Conservation (phyloP, 441 rosid species). For the Erysimum pusillum region DNA sequence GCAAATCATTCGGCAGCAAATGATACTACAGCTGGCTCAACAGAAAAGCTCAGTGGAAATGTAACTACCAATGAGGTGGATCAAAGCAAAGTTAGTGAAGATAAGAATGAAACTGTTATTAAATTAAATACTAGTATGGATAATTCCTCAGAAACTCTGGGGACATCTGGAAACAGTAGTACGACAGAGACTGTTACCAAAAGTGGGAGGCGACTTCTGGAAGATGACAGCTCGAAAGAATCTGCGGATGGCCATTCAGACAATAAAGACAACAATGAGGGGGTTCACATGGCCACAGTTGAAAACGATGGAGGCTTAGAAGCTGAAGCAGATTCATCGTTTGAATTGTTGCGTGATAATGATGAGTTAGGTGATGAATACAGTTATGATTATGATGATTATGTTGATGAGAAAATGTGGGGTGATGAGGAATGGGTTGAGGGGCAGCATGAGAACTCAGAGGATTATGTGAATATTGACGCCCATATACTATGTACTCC, state of each 20-base stretch:
- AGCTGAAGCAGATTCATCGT: conserved; percentile 91
- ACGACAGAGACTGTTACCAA: conserved; percentile 56
- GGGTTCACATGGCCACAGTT: conserved; percentile 70
- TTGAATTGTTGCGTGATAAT: conserved; percentile 88
- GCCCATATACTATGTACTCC: conserved; percentile 95
- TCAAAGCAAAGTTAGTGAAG: conserved; percentile 51
- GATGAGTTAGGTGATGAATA: conserved; percentile 96
- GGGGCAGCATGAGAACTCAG: conserved; percentile 79
- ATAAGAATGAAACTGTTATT: conserved; percentile 51
- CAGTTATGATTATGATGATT: conserved; percentile 93
- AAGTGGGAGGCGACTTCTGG: conserved; percentile 79
- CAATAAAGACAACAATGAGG: conserved; percentile 55
- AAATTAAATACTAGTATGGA: conserved; percentile 52
- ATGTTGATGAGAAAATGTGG: conserved; percentile 90
- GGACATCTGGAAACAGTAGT: conserved; percentile 49
- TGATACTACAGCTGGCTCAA: conserved; percentile 47
- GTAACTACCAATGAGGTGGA: conserved; percentile 54
- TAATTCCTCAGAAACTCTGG: conserved; percentile 56
- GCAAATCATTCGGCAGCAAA: conserved; percentile 51
- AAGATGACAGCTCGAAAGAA: conserved; percentile 63
- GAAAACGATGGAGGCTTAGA: conserved; percentile 89
- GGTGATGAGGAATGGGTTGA: conserved; percentile 98
- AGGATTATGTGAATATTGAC: conserved; percentile 93
- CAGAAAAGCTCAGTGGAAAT: conserved; percentile 43
- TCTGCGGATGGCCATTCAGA: conserved; percentile 61